A percentile compares a stretch with the other conserved stretches of the same genome.
Conservation (phyloP, 176 grass and related monocot genomes). For the Musa troglodytarum region DNA sequence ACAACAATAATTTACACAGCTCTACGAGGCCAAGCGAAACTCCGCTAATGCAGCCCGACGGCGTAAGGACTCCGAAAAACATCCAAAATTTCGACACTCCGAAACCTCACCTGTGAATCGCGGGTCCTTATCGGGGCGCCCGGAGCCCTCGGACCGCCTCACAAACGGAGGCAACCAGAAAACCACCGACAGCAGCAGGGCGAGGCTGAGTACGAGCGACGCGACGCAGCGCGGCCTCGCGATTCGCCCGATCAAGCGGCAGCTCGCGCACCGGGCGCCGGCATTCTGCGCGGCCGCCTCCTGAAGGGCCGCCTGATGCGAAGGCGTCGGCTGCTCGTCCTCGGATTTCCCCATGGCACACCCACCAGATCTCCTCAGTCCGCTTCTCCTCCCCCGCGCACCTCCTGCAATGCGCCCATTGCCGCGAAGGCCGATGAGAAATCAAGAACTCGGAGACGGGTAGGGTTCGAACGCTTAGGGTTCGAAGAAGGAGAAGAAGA, state of each 20-base stretch:
- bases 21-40: neutral
- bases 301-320: neutral
- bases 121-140: conserved; percentile 20
- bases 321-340: conserved; percentile 14
- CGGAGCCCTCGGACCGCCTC: conserved; percentile 9
- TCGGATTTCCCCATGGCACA: conserved; percentile 15
- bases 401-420: conserved; percentile 11
- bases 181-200: conserved; percentile 43
- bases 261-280: conserved; percentile 4
- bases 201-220: conserved; percentile 42
- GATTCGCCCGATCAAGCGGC: conserved; percentile 14
- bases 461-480: neutral
- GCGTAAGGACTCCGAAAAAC: neutral
- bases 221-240: conserved; percentile 49
- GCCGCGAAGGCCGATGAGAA: neutral
- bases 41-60: neutral
- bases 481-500: neutral
- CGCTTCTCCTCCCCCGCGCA: neutral
- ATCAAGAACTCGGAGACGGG: neutral
- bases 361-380: conserved; percentile 13
- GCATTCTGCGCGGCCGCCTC: neutral
- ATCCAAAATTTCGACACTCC: conserved; percentile 21
- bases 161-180: conserved; percentile 67
- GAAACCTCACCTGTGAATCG: conserved; percentile 43
- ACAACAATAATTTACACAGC: too few relatives aligned